phyloP scores from a whole-genome alignment of 2,329 filamentous ascomycete genomes.

The Cordyceps tenuipes region DNA sequence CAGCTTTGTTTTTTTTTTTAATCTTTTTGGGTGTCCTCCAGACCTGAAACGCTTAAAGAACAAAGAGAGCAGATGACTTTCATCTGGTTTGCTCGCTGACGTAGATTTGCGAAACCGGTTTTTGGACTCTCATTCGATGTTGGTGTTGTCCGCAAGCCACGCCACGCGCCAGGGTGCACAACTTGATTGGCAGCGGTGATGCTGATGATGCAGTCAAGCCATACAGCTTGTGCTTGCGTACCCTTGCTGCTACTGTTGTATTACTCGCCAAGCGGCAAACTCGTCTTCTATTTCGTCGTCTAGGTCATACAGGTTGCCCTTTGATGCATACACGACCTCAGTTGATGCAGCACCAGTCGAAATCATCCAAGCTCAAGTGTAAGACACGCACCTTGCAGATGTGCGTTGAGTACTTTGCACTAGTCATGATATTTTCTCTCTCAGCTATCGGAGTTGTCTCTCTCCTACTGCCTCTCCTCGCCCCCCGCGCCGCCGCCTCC shows the following conservation, averaged over 20 bases:
- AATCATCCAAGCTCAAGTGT: not conserved
- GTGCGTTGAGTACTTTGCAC: not conserved
- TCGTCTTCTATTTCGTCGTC: not conserved
- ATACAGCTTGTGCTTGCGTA: not conserved
- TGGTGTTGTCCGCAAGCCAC: not conserved
- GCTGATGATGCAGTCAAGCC: slow-evolving; percentile 6
- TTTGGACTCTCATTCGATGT: not conserved
- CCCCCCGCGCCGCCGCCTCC: not conserved
- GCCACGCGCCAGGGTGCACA: not conserved
- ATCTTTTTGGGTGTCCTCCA: not conserved
- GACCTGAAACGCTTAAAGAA: not conserved
- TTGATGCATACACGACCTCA: not conserved
- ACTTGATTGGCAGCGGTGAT: slow-evolving; percentile 5
- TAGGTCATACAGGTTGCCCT: not conserved
- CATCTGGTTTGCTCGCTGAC: not conserved
- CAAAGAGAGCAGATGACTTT: not conserved
- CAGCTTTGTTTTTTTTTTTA: no score
- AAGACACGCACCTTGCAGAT: not conserved
- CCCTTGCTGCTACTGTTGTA: not conserved
- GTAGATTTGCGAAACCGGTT: not conserved
- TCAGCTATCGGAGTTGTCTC: not conserved
- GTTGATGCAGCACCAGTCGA: not conserved
- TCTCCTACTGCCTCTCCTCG: not conserved
- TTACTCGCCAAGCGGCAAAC: not conserved
- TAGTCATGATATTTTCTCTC: not conserved